phyloP scores from a whole-genome alignment of 345 rosid species.

The Stellera chamaejasme region DNA sequence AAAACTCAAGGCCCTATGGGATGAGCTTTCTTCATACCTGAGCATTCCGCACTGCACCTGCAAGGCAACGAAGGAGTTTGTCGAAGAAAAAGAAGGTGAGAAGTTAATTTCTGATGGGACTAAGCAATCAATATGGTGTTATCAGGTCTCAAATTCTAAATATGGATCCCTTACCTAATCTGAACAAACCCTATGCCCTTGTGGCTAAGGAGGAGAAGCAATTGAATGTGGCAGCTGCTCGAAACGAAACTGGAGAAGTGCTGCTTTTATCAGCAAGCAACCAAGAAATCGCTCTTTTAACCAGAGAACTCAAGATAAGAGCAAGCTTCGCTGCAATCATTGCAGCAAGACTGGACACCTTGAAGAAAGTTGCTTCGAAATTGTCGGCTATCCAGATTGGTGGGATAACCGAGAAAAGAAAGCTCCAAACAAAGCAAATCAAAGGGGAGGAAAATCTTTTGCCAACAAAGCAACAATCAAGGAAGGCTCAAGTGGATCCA shows the following conservation, averaged over 20 bases:
- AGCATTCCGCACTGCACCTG: neutral
- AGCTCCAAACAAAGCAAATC: too few relatives aligned
- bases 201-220: neutral
- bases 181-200: neutral
- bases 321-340: too few relatives aligned
- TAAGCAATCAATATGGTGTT: too few relatives aligned
- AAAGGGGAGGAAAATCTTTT: too few relatives aligned
- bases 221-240: too few relatives aligned
- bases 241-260: neutral
- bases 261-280: neutral
- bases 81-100: neutral
- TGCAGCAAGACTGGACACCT: too few relatives aligned
- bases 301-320: too few relatives aligned
- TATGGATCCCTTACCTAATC: neutral
- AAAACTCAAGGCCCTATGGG: conserved; percentile 3
- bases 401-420: too few relatives aligned
- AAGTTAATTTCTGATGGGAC: neutral
- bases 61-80: neutral
- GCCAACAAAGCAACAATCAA: too few relatives aligned
- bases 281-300: too few relatives aligned
- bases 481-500: too few relatives aligned
- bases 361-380: neutral
- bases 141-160: neutral
- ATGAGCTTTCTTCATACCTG: neutral
- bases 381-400: neutral